These are phyloP conservation scores for Paramecium sonneborni DNA, from an alignment of 73 alveolate species.

Conservation along the genomic window DNA sequence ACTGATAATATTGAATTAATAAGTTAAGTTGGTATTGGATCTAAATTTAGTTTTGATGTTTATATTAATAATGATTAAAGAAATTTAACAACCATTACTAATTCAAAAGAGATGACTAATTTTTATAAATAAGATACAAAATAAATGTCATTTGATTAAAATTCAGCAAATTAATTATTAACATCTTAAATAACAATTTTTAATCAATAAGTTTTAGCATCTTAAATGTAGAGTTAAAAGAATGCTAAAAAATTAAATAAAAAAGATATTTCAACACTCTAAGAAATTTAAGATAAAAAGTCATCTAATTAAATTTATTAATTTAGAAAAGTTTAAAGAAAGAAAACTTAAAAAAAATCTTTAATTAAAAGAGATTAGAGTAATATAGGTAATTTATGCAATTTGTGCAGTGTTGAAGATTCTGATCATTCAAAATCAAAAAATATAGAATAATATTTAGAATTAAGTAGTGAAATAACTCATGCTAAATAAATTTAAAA, in stretches of 20 bases:
- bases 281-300: neutral
- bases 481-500: neutral
- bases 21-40: conserved; percentile 42
- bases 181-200: neutral
- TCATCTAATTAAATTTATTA: neutral
- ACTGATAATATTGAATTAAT: conserved; percentile 42
- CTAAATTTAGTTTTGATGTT: conserved; percentile 38
- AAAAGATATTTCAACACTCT: neutral
- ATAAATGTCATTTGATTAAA: neutral
- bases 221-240: neutral
- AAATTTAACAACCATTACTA: neutral
- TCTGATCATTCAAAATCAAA: neutral
- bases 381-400: neutral
- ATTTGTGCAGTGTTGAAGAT: neutral
- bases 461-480: neutral
- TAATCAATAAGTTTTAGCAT: neutral
- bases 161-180: neutral
- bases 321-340: neutral
- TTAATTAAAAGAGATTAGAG: neutral
- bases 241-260: neutral
- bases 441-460: neutral
- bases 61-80: conserved; percentile 35
- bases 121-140: neutral
- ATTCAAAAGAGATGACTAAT: conserved; percentile 2
- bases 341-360: neutral